Evolutionary conservation across 2,329 filamentous ascomycete species (phyloP).

Genomic region (Keithomyces neogunnii): DNA sequence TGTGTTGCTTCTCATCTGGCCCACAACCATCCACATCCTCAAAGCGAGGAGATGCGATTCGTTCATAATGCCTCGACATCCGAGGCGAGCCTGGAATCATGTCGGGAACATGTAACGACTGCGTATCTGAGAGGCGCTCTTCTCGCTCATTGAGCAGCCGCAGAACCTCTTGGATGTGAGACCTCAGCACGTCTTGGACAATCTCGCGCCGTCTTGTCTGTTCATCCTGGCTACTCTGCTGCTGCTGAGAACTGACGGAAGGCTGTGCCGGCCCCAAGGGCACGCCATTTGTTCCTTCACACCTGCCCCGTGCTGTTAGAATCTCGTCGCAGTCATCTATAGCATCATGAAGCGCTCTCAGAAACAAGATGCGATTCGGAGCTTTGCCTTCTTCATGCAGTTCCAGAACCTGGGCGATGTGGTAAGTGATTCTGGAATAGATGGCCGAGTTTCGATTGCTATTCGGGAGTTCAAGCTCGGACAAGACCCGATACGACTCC

Average conservation of each 20-base stretch:
- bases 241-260: neutral
- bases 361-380: slow-evolving; percentile 22
- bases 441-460: slow-evolving; percentile 14
- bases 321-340: slow-evolving; percentile 34
- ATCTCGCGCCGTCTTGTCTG: slow-evolving; percentile 22
- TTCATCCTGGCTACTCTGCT: neutral
- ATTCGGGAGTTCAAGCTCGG: slow-evolving; percentile 14
- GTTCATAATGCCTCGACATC: neutral
- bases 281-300: no score
- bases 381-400: slow-evolving; percentile 14
- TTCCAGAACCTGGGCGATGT: slow-evolving; percentile 22
- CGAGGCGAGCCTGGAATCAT: slow-evolving; percentile 10
- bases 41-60: slow-evolving; percentile 21
- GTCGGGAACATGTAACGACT: slow-evolving; percentile 13
- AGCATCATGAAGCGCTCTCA: slow-evolving; percentile 30
- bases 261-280: neutral
- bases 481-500: slow-evolving; percentile 25
- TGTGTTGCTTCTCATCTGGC: slow-evolving; percentile 39
- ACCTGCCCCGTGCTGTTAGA: slow-evolving; percentile 23
- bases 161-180: slow-evolving; percentile 41
- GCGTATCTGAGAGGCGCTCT: slow-evolving; percentile 17
- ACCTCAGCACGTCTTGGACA: slow-evolving; percentile 37
- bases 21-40: slow-evolving; percentile 37
- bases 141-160: slow-evolving; percentile 34
- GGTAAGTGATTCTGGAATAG: slow-evolving; percentile 15